Conservation (phyloP, 352 stramenopile genomes). For the Pythium scleroteichum region DNA sequence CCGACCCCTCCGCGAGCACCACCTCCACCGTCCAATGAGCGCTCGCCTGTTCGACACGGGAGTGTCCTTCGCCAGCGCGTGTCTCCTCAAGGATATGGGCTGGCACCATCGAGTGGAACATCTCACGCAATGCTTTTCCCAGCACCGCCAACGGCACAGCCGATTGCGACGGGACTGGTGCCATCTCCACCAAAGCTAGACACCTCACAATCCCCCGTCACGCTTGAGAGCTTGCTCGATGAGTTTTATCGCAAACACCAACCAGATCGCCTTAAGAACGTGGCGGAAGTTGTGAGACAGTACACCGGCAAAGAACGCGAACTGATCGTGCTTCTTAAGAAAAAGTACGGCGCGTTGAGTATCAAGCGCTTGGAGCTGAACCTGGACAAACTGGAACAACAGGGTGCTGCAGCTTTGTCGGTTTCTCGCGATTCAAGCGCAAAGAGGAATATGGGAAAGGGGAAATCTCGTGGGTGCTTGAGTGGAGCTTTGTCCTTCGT, state of each 20-base stretch:
- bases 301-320: conserved; percentile 71
- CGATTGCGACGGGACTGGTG: background rate
- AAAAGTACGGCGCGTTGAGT: conserved; percentile 73
- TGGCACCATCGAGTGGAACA: background rate
- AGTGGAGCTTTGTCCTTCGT: conserved; percentile 27
- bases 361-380: conserved; percentile 74
- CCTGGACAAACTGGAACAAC: conserved; percentile 40
- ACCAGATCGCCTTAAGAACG: conserved; percentile 73
- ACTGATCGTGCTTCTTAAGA: conserved; percentile 55
- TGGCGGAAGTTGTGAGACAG: conserved; percentile 47
- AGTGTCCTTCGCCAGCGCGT: conserved; percentile 21
- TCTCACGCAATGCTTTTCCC: background rate
- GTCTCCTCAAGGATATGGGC: conserved; percentile 1
- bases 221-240: conserved; percentile 53
- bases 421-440: background rate
- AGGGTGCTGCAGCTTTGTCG: background rate
- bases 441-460: background rate
- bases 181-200: conserved; percentile 1
- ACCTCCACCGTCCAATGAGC: conserved; percentile 3
- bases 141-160: background rate
- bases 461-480: conserved; percentile 13
- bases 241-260: conserved; percentile 80
- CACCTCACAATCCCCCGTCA: conserved; percentile 22
- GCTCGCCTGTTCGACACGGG: conserved; percentile 21
- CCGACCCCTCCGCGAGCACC: conserved; percentile 21